Conservation (phyloP, 257 asterid genomes). For the Cynanchum wilfordii region DNA sequence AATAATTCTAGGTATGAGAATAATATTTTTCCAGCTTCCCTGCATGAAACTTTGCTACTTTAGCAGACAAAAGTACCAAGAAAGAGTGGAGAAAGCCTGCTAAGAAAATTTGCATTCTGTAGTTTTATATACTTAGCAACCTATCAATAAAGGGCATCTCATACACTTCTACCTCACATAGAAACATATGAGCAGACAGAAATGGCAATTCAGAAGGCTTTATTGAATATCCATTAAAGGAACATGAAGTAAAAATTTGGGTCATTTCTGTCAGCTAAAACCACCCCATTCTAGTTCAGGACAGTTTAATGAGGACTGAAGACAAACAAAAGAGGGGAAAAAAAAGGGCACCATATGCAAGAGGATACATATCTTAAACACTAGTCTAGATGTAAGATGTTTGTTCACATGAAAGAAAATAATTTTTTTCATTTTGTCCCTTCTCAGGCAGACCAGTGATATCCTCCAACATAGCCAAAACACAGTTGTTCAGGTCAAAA, state of each 20-base stretch:
- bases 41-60: too few relatives aligned
- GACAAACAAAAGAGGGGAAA: not conserved
- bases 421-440: too few relatives aligned
- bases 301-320: not conserved
- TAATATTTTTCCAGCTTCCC: too few relatives aligned
- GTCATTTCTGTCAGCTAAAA: not conserved
- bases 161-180: conserved; percentile 44
- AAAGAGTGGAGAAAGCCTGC: not conserved
- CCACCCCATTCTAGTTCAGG: not conserved
- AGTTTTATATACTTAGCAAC: conserved; percentile 22
- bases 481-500: not conserved
- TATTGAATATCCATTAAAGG: not conserved
- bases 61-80: too few relatives aligned
- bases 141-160: conserved; percentile 41
- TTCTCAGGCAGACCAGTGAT: not conserved
- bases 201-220: not conserved
- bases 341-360: not conserved
- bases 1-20: too few relatives aligned
- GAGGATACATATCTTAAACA: not conserved
- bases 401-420: too few relatives aligned
- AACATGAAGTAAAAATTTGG: not conserved
- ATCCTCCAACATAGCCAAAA: not conserved
- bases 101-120: not conserved
- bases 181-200: not conserved
- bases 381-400: too few relatives aligned